These are phyloP conservation scores for Protomyces pachydermus DNA, from an alignment of 1,139 yeast species.

Conservation along the genomic window DNA sequence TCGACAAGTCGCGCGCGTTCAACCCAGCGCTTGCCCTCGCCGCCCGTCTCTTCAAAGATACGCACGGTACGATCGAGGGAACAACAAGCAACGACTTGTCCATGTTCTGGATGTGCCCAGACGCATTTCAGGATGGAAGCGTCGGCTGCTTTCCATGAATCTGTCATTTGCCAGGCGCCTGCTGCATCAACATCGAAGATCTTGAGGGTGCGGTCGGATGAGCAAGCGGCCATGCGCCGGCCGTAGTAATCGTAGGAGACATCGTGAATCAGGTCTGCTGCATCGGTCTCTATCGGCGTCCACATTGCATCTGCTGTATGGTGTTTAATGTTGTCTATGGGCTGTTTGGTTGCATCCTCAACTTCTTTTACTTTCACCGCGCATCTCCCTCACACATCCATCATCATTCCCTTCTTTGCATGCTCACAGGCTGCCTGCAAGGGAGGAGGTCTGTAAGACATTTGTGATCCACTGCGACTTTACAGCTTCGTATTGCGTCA, in stretches of 20 bases:
- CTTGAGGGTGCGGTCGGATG: constrained; percentile 86
- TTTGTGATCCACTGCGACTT: too few relatives aligned
- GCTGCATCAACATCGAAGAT: constrained; percentile 56
- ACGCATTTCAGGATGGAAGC: constrained; percentile 72
- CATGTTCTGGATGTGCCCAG: constrained; percentile 95
- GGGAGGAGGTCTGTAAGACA: too few relatives aligned
- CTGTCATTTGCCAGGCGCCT: constrained; percentile 66
- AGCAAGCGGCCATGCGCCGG: constrained; percentile 80
- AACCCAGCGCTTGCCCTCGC: constrained; percentile 71
- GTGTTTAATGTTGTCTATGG: not conserved
- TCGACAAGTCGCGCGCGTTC: constrained; percentile 30
- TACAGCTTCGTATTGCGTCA: not conserved
- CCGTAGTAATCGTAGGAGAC: constrained; percentile 81
- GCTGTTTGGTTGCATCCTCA: too few relatives aligned
- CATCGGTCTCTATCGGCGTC: constrained; percentile 62
- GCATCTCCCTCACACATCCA: too few relatives aligned
- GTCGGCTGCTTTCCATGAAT: constrained; percentile 94
- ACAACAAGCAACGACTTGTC: constrained; percentile 78
- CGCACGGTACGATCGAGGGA: constrained; percentile 85
- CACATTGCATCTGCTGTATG: not conserved
- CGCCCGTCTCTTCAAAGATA: constrained; percentile 75
- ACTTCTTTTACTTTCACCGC: too few relatives aligned
- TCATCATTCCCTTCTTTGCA: too few relatives aligned
- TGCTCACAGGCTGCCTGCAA: too few relatives aligned
- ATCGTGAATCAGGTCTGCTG: constrained; percentile 85